phyloP scores from a whole-genome alignment of 805 yeast species.

The Zygoascus bituminiphila region DNA sequence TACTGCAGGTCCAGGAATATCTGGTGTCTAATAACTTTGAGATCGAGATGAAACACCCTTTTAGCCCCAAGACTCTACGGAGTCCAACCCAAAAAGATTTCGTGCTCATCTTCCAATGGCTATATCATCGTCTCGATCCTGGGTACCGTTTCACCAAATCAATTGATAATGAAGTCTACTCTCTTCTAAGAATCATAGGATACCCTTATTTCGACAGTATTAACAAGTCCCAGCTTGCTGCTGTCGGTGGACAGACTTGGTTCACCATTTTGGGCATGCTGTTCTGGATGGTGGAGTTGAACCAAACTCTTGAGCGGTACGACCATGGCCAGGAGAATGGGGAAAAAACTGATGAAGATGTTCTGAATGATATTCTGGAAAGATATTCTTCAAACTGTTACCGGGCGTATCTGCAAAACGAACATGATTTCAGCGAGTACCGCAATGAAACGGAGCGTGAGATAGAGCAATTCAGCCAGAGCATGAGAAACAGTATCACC shows the following conservation, averaged over 20 bases:
- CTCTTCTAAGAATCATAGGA: slow-evolving; percentile 51
- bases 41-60: slow-evolving; percentile 60
- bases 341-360: slow-evolving; percentile 34
- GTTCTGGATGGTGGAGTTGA: slow-evolving; percentile 68
- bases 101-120: slow-evolving; percentile 66
- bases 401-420: slow-evolving; percentile 52
- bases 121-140: slow-evolving; percentile 72
- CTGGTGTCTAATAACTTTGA: slow-evolving; percentile 60
- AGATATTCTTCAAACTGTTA: slow-evolving; percentile 61
- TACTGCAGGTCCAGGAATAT: slow-evolving; percentile 60
- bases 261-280: slow-evolving; percentile 73
- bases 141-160: slow-evolving; percentile 60
- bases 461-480: slow-evolving; percentile 43
- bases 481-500: slow-evolving; percentile 41
- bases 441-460: slow-evolving; percentile 49
- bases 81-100: slow-evolving; percentile 87
- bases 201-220: slow-evolving; percentile 79
- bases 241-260: slow-evolving; percentile 86
- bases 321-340: slow-evolving; percentile 31
- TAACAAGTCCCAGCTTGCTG: slow-evolving; percentile 77
- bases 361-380: slow-evolving; percentile 44
- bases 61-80: slow-evolving; percentile 54
- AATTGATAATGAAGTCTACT: slow-evolving; percentile 68
- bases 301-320: slow-evolving; percentile 34
- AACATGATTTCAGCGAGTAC: slow-evolving; percentile 52